Evolutionary conservation across 2,329 filamentous ascomycete genomes (phyloP).

Genomic region (Aaosphaeria pasadenensis): DNA sequence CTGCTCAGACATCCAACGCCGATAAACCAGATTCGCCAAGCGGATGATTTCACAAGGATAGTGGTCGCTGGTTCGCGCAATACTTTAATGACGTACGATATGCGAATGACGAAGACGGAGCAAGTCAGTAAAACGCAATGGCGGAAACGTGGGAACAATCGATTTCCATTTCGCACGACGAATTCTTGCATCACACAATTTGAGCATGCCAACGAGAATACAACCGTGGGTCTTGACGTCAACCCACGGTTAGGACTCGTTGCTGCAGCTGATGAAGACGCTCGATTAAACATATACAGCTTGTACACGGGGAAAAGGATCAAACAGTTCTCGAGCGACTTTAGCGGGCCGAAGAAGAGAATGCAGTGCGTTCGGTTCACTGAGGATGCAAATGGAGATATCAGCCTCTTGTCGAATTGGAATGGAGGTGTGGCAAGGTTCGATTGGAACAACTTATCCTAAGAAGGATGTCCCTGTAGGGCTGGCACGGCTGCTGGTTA

Average conservation of each 20-base stretch:
- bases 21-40: conserved; percentile 18
- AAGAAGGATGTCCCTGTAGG: too few species aligned
- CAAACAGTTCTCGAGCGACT: background rate
- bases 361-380: conserved; percentile 28
- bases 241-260: conserved; percentile 26
- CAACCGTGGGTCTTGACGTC: conserved; percentile 26
- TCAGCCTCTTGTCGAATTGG: conserved; percentile 13
- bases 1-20: conserved; percentile 25
- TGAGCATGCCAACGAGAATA: conserved; percentile 16
- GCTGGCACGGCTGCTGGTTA: too few species aligned
- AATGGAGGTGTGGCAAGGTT: background rate
- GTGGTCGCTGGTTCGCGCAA: conserved; percentile 25
- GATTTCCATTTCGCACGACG: conserved; percentile 2
- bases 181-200: background rate
- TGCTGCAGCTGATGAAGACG: conserved; percentile 27
- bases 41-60: conserved; percentile 23
- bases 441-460: background rate
- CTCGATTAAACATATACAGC: conserved; percentile 24
- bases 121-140: background rate
- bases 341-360: background rate
- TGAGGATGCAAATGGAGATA: conserved; percentile 15
- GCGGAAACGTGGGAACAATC: conserved; percentile 6
- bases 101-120: conserved; percentile 12
- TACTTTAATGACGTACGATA: conserved; percentile 29
- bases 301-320: conserved; percentile 25